These are phyloP conservation scores for Ceratorhiza oryzae-sativae DNA, from an alignment of 1,284 basidiomycete species.

Conservation along the genomic window DNA sequence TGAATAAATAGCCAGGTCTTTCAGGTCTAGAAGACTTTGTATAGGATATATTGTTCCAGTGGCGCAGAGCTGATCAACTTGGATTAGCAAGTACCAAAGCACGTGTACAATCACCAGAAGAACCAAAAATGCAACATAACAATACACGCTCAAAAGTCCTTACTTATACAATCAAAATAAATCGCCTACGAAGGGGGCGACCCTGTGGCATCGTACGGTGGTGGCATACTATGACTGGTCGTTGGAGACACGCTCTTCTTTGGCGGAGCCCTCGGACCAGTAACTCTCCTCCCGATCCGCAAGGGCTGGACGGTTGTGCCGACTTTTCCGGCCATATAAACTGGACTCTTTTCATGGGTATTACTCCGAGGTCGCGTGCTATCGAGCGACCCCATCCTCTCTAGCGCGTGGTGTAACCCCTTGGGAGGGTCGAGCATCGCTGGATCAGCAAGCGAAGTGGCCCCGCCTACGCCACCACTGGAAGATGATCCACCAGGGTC, in stretches of 20 bases:
- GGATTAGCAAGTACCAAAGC: not conserved
- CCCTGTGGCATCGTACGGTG: not conserved
- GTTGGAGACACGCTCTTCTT: not conserved
- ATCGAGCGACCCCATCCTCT: not conserved
- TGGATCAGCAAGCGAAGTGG: not conserved
- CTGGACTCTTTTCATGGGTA: not conserved
- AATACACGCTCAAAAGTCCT: too few relatives aligned
- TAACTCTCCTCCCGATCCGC: not conserved
- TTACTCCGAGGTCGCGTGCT: not conserved
- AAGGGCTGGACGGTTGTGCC: slow-evolving; percentile 2
- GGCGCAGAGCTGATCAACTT: too few relatives aligned
- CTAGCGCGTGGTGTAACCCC: slow-evolving; percentile 6
- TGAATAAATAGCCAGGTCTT: too few relatives aligned
- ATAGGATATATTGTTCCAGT: too few relatives aligned
- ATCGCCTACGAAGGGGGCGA: not conserved
- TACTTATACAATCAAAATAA: not conserved
- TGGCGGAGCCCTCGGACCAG: slow-evolving; percentile 3
- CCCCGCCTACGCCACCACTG: not conserved
- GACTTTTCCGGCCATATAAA: not conserved
- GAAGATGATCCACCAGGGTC: not conserved
- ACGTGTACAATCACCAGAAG: too few relatives aligned
- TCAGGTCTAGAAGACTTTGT: too few relatives aligned
- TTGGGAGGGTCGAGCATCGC: not conserved
- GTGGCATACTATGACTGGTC: not conserved
- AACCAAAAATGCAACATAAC: too few relatives aligned